Base-by-base conservation (phyloP, 2,329 filamentous ascomycete species). In the Cercospora sesami region DNA sequence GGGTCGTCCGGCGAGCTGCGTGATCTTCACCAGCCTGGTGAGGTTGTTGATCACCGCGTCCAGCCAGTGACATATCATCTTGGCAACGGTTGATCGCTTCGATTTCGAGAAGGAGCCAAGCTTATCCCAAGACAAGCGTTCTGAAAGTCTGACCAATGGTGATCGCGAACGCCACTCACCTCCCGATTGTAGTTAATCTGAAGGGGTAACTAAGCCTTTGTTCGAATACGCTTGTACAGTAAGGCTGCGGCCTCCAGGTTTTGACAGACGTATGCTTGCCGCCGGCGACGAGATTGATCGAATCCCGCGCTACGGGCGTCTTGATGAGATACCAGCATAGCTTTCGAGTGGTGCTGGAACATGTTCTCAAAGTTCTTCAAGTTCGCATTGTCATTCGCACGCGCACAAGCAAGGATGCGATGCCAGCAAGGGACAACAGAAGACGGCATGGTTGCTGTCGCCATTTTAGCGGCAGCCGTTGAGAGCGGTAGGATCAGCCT, bases 31-130 rank as follows among this genome's bases (percentile, higher is more conserved):
- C 45, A 64, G 62, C 51, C 48, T 21, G 53, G 39, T 55, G 45
- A 61, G 14, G 51, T 45, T 51, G 66, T 51, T 26, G 36, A 68
- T 68, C n/a, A 45, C 36, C 30, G 28, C 66, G 66, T 36, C 62
- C 48, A 51, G 45, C 62, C 66, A 58, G 31, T 42, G 48, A 33
- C 42, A 45, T 31, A 18, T 28, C 33, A 57, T 58, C 45, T 61
- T 68, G 62, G 66, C 62, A 58, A 26, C 58, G 51, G 62, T 45
- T 45, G 45, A 62, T 65, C 62, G 23, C 55, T 61, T 30, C 63
- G 30, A 39, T 51, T 60, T 61, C 48, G 31, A 63, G 66, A 60
- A 68, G 66, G 66, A 59, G 62, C 45, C 66, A 68, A 68, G 66
- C 21, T 39, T 23, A 10, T 23, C 26, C 62, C 65, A 64, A 63